Evolutionary conservation across 306 rosid genomes (phyloP), one percentile per base, ranked within the genome.

Genomic region (Corylus avellana): DNA sequence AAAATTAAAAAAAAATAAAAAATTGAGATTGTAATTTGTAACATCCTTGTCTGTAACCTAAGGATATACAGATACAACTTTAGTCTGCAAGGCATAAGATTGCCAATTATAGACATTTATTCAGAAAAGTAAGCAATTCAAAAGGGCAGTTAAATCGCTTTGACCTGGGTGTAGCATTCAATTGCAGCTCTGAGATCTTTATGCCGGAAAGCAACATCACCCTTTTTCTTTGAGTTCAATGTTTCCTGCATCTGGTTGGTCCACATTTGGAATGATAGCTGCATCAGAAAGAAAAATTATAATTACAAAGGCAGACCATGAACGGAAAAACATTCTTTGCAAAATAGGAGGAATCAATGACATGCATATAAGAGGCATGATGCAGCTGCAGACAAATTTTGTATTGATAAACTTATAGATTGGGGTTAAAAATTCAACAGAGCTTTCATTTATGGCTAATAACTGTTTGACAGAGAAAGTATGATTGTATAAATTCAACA

Each of bases 231-330:
- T 37, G 97, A 90, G 85, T 84, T 86, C 85, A 95, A 79, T 2
- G 98, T 95, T 67, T 93, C 98, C 87, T 95, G 97, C 98, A 95
- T 90, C 87, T 93, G 94, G 84, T 95, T 91, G 76, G 99, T 93
- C 99, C 98, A 95, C 98, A 95, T 91, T 83, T 95, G 98, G 83
- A 95, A 95, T 2, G 99, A 92, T 80, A 93, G 98, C 99, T 95
- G 90, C 84, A 87, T 17, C 58, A 79, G 44, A 73, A 14, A 50
- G 53, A 27, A 74, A 17, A 35, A 50, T 47, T 2, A 51, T 37
- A 4, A 18, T 57, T 32, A 18, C 11, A 78, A 66, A 35, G 83
- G 70, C 32, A 61, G 69, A 63, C 51, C 42, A 63, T 47, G 16
- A 25, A 55, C 69, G 44, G 69, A 39, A 73, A 70, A 80, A 47